Evolutionary conservation across 345 rosid species (phyloP).

Genomic region (Firmiana major): DNA sequence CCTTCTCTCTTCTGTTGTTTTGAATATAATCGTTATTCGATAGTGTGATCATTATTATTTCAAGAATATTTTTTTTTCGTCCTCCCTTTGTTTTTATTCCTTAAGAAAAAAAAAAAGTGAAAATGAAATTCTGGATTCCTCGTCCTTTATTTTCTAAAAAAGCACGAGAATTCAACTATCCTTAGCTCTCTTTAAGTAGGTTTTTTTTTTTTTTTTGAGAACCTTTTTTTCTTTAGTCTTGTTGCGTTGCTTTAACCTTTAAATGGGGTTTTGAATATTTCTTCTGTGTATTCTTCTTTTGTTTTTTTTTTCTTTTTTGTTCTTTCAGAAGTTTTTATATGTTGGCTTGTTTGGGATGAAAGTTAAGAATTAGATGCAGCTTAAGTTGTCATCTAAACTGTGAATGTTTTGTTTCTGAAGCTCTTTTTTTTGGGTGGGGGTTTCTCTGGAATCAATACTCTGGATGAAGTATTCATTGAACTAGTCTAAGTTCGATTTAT

Average conservation of each 20-base stretch:
- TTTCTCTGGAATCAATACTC: not conserved
- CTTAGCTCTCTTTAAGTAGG: not conserved
- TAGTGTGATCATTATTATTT: not conserved
- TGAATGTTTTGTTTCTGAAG: not conserved
- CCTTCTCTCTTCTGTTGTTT: not conserved
- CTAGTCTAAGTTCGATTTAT: not conserved
- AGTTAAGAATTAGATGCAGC: constrained; percentile 7
- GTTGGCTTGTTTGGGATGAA: not conserved
- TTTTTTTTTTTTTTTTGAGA: not conserved
- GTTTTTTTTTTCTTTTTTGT: not conserved
- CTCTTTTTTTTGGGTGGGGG: not conserved
- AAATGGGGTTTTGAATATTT: not conserved
- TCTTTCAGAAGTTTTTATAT: not conserved
- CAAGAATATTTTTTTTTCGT: not conserved
- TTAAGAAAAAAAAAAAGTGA: not conserved
- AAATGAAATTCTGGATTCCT: not conserved
- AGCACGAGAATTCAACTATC: not conserved
- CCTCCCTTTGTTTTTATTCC: not conserved
- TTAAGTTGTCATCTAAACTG: not conserved
- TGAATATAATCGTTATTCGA: not conserved
- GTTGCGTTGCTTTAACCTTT: not conserved
- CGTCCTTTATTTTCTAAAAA: not conserved
- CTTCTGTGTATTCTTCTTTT: not conserved
- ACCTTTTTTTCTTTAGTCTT: not conserved
- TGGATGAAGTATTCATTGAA: not conserved